Percentiles rank a stretch among this genome's conserved stretches.
phyloP scores from a whole-genome alignment of 225 moss, liverwort and hornwort genomes.

The Sphagnum contortum region DNA sequence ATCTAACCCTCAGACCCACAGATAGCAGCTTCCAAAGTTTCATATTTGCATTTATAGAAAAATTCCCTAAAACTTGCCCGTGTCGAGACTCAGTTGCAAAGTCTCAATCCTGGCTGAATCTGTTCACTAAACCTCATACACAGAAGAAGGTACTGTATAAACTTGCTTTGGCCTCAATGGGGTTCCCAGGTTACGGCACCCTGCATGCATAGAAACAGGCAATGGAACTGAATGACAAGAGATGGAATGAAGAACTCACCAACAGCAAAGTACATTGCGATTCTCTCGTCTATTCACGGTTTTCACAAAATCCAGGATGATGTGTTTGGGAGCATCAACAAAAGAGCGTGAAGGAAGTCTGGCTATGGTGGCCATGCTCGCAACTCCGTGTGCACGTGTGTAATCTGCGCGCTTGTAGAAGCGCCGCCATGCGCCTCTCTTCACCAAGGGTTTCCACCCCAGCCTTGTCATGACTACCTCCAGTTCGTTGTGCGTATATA shows the following conservation, averaged over 20 bases:
- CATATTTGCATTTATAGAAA: no score
- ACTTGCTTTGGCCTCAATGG: not conserved
- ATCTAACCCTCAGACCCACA: no score
- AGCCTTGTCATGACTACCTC: conserved; percentile 23
- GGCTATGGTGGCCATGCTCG: conserved; percentile 47
- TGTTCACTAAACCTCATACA: not conserved
- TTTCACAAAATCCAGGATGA: conserved; percentile 45
- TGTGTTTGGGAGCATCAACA: conserved; percentile 49
- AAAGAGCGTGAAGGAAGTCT: conserved; percentile 42
- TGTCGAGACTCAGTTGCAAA: no score
- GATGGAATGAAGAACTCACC: conserved; percentile 11
- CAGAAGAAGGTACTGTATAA: not conserved
- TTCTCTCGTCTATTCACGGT: conserved; percentile 47
- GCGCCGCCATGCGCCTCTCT: conserved; percentile 50
- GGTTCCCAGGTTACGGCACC: not conserved
- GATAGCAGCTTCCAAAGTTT: no score
- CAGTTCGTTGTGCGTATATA: conserved; percentile 46
- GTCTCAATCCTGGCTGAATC: no score
- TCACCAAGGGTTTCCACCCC: conserved; percentile 32
- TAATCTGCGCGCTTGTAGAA: conserved; percentile 36
- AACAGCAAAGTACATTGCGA: conserved; percentile 47
- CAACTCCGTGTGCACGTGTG: conserved; percentile 21
- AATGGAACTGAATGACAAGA: not conserved
- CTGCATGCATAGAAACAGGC: not conserved
- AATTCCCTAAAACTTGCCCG: no score